These are phyloP conservation scores for Jaenimonas drosophilae DNA, from an alignment of 208 protist genomes.

Conservation along the genomic window DNA sequence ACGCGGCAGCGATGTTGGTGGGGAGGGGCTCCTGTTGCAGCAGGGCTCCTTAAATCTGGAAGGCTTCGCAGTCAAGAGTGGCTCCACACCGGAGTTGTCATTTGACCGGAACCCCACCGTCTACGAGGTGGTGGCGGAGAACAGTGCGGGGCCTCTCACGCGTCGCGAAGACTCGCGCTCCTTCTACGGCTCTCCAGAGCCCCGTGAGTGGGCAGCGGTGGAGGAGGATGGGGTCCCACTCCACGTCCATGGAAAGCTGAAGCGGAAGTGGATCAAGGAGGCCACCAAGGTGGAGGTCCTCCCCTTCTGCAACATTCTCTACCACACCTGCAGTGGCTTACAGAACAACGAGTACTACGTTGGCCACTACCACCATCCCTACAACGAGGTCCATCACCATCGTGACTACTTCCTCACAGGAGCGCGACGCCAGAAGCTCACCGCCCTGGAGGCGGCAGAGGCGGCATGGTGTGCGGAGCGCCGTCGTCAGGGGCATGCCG, in stretches of 20 bases:
- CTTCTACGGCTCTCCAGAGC: neutral
- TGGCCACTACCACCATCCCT: constrained; percentile 20
- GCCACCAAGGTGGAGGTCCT: constrained; percentile 14
- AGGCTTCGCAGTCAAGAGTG: constrained; percentile 15
- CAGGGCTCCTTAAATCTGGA: constrained; percentile 14
- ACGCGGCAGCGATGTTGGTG: neutral
- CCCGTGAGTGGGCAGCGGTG: neutral
- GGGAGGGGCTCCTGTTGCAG: neutral
- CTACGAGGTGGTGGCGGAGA: too few relatives aligned
- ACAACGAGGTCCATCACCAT: constrained; percentile 25
- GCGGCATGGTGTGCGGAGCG: too few relatives aligned
- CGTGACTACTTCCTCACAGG: constrained; percentile 15
- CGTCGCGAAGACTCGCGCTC: neutral
- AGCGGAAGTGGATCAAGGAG: constrained; percentile 20
- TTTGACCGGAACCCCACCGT: too few relatives aligned
- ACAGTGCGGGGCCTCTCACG: neutral
- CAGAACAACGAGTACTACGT: neutral
- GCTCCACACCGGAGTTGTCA: too few relatives aligned
- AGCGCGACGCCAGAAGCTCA: too few relatives aligned
- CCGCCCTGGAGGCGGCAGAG: too few relatives aligned
- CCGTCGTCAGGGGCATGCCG: too few relatives aligned
- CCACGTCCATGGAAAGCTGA: constrained; percentile 4
- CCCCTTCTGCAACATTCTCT: constrained; percentile 35
- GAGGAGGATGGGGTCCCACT: neutral
- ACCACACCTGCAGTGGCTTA: constrained; percentile 15